phyloP scores from a whole-genome alignment of 176 grass and related monocot genomes.

The Triticum urartu region DNA sequence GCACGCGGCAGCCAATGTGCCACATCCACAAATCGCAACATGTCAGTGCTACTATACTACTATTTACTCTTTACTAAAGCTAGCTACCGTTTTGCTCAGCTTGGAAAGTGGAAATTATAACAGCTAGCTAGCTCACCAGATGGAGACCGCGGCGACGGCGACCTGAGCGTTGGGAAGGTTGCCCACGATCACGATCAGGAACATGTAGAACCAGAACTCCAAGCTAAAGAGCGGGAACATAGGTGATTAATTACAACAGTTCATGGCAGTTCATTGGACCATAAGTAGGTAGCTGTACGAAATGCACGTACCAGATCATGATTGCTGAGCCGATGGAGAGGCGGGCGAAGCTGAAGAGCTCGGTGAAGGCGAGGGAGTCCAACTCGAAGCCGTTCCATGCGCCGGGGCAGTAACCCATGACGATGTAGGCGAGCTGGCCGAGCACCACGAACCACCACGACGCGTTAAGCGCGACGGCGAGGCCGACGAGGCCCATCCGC shows the following conservation, averaged over 20 bases:
- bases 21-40: background rate
- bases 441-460: slow-evolving; percentile 84
- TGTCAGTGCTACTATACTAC: background rate
- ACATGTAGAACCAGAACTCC: slow-evolving; percentile 88
- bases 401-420: slow-evolving; percentile 63
- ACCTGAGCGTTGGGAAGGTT: slow-evolving; percentile 69
- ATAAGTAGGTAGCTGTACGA: background rate
- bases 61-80: background rate
- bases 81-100: background rate
- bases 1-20: background rate
- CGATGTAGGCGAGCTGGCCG: slow-evolving; percentile 53
- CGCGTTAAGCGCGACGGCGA: slow-evolving; percentile 66
- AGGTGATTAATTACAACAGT: background rate
- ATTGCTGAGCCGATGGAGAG: slow-evolving; percentile 85
- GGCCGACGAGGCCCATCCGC: slow-evolving; percentile 57
- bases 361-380: slow-evolving; percentile 56
- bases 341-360: slow-evolving; percentile 53
- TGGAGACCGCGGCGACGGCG: slow-evolving; percentile 81
- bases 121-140: slow-evolving; percentile 45
- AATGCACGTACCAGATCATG: slow-evolving; percentile 62
- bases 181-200: slow-evolving; percentile 79
- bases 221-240: slow-evolving; percentile 32
- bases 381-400: slow-evolving; percentile 85
- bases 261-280: background rate
- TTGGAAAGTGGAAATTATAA: background rate